Percentiles rank a stretch among this genome's conserved stretches.
These are phyloP conservation scores for Gigaspora rosea DNA, from an alignment of 192 early-diverging fungal species.

Conservation along the genomic window DNA sequence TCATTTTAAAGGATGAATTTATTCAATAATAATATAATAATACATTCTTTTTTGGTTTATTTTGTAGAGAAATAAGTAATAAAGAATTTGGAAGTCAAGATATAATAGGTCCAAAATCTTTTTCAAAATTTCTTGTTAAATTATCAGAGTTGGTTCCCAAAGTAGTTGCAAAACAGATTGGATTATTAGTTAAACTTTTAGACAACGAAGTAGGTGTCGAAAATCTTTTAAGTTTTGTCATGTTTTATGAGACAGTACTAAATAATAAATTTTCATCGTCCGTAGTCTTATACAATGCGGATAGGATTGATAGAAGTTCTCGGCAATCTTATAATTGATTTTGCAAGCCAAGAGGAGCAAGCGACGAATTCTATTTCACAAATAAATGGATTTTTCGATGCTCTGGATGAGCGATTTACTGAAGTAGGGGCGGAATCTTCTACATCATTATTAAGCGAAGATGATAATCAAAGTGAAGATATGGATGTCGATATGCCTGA, in stretches of 20 bases:
- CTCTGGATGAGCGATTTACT: slow-evolving; percentile 80
- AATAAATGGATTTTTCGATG: slow-evolving; percentile 86
- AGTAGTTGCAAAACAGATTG: slow-evolving; percentile 87
- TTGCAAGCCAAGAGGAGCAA: slow-evolving; percentile 70
- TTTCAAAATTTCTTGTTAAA: slow-evolving; percentile 78
- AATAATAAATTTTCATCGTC: neutral
- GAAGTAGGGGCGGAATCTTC: slow-evolving; percentile 9
- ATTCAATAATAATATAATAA: neutral
- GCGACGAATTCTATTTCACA: slow-evolving; percentile 67
- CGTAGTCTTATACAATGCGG: slow-evolving; percentile 86
- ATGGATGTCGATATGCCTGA: slow-evolving; percentile 35
- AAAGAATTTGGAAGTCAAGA: slow-evolving; percentile 64
- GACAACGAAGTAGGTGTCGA: slow-evolving; percentile 78
- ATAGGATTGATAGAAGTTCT: slow-evolving; percentile 87
- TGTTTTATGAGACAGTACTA: neutral
- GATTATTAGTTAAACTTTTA: slow-evolving; percentile 76
- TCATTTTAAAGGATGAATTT: neutral
- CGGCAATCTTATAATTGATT: slow-evolving; percentile 78
- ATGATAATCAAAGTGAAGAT: slow-evolving; percentile 39
- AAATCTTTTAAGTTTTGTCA: neutral
- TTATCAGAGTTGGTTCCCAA: slow-evolving; percentile 83
- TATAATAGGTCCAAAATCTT: slow-evolving; percentile 76
- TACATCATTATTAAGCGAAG: slow-evolving; percentile 28
- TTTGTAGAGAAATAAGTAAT: slow-evolving; percentile 31
- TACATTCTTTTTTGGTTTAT: slow-evolving; percentile 2